These are phyloP conservation scores for Funneliformis geosporum DNA, from an alignment of 192 early-diverging fungal species.

Conservation along the genomic window DNA sequence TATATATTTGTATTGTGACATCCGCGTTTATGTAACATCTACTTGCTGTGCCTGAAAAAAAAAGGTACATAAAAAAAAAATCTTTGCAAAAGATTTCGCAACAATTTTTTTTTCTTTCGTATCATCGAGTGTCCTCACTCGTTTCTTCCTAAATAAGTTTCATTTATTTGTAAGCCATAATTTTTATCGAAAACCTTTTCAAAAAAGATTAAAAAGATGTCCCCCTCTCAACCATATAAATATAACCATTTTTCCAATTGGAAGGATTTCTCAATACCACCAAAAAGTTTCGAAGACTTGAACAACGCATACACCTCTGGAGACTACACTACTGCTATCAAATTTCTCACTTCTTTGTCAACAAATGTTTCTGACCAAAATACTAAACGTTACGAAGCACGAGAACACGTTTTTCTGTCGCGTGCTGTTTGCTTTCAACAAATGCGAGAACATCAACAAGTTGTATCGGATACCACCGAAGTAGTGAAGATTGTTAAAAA, in stretches of 20 bases:
- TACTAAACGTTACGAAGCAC: neutral
- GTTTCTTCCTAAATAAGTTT: neutral
- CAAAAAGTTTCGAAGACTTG: neutral
- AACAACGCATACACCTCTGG: constrained; percentile 16
- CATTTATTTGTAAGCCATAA: neutral
- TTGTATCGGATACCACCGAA: neutral
- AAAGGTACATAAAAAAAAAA: neutral
- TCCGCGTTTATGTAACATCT: neutral
- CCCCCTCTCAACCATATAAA: neutral
- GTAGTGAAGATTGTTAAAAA: neutral
- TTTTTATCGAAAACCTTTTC: neutral
- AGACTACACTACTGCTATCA: constrained; percentile 20
- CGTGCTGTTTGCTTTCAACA: constrained; percentile 31
- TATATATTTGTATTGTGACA: neutral
- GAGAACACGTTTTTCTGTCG: constrained; percentile 3
- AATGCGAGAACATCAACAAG: neutral
- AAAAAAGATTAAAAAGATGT: neutral
- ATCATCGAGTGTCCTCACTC: neutral
- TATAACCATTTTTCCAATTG: neutral
- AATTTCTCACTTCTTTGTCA: neutral
- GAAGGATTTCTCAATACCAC: neutral
- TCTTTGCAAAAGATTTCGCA: neutral
- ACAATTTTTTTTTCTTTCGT: neutral
- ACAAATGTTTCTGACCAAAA: neutral
- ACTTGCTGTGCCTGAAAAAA: neutral